Conservation (phyloP, 108 stramenopile genomes). For the Cyclotella kingstonii region DNA sequence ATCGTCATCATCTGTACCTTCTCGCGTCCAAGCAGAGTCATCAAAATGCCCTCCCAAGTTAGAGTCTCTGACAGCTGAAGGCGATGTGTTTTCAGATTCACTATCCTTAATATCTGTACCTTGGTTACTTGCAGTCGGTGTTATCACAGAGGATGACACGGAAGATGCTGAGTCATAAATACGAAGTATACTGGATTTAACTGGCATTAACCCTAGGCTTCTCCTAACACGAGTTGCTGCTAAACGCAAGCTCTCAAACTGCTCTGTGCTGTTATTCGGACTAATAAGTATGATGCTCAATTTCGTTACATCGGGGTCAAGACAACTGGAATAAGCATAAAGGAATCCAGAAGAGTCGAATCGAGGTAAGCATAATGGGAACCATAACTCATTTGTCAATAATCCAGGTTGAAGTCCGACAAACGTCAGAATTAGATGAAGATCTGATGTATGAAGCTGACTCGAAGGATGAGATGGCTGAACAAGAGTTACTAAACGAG, state of each 20-base stretch:
- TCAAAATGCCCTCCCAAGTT: constrained; percentile 12
- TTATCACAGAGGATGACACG: constrained; percentile 26
- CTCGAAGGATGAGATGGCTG: constrained; percentile 60
- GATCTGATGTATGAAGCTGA: constrained; percentile 66
- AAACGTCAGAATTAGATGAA: constrained; percentile 69
- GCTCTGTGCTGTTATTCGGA: constrained; percentile 58
- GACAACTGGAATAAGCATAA: constrained; percentile 63
- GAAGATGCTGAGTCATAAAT: constrained; percentile 16
- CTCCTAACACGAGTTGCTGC: constrained; percentile 42
- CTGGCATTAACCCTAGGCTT: constrained; percentile 43
- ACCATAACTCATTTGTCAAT: constrained; percentile 68
- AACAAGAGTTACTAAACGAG: constrained; percentile 58
- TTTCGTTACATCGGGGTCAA: constrained; percentile 49
- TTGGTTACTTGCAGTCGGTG: constrained; percentile 19
- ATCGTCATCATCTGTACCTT: constrained; percentile 20
- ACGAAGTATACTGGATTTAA: constrained; percentile 26
- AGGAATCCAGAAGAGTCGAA: constrained; percentile 76
- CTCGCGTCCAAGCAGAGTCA: constrained; percentile 37
- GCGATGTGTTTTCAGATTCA: constrained; percentile 5
- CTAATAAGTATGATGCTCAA: constrained; percentile 59
- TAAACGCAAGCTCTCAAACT: constrained; percentile 62
- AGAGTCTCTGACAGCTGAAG: constrained; percentile 15
- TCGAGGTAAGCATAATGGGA: constrained; percentile 78
- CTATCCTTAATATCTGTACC: not conserved
- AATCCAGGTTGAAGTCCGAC: constrained; percentile 54